Conservation (phyloP, 495 filamentous ascomycete genomes). For the Neurospora sp. region DNA sequence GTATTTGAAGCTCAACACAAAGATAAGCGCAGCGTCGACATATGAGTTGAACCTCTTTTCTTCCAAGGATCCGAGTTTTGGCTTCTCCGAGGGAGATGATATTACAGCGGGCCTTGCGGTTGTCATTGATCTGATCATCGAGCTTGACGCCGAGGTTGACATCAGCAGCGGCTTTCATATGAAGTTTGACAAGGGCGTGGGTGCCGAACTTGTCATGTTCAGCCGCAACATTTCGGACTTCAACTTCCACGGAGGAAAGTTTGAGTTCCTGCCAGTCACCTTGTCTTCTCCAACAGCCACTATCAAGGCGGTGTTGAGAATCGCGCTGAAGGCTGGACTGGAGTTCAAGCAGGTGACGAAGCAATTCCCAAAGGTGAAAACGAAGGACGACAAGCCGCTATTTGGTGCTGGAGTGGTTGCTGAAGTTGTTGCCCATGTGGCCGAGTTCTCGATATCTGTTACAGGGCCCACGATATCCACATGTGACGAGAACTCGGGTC, state of each 20-base stretch:
- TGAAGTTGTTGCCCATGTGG: conserved; percentile 39
- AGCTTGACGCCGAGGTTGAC: conserved; percentile 33
- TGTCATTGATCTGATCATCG: conserved; percentile 39
- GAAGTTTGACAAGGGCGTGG: conserved; percentile 36
- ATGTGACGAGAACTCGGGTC: neutral
- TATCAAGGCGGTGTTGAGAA: conserved; percentile 34
- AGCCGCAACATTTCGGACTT: conserved; percentile 34
- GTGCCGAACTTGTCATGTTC: conserved; percentile 35
- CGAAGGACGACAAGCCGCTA: neutral
- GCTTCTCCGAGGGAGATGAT: conserved; percentile 27
- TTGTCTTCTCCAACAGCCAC: conserved; percentile 30
- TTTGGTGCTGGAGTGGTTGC: conserved; percentile 36
- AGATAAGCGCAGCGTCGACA: conserved; percentile 29
- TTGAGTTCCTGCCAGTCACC: conserved; percentile 47
- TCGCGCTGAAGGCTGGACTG: conserved; percentile 37
- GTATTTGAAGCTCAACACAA: conserved; percentile 40
- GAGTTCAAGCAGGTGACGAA: conserved; percentile 11
- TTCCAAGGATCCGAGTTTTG: conserved; percentile 30
- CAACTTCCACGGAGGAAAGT: conserved; percentile 37
- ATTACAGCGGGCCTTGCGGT: conserved; percentile 33
- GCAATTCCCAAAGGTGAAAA: neutral
- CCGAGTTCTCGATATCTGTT: conserved; percentile 43
- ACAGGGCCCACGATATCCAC: conserved; percentile 14
- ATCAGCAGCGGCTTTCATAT: conserved; percentile 45
- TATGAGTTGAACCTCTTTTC: conserved; percentile 41